These are phyloP conservation scores for Brassica balearica DNA, from an alignment of 441 rosid genomes.

Conservation along the genomic window DNA sequence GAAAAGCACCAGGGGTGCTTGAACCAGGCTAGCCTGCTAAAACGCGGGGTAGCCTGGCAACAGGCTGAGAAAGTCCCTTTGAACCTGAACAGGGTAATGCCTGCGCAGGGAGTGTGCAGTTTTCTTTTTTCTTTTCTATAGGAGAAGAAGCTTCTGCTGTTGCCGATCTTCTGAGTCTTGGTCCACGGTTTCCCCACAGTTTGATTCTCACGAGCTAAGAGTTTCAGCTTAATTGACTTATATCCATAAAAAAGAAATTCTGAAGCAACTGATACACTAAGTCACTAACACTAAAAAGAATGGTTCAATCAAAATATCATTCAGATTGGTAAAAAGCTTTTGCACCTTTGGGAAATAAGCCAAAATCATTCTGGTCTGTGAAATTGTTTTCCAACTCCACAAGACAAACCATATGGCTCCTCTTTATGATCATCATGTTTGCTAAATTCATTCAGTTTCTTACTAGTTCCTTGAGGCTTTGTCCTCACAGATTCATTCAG, in stretches of 20 bases:
- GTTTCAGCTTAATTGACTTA: background rate
- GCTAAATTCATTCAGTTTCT: background rate
- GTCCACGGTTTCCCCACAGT: slow-evolving; percentile 15
- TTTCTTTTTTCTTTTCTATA: slow-evolving; percentile 49
- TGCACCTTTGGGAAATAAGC: background rate
- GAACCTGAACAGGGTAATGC: slow-evolving; percentile 99
- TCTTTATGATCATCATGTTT: background rate
- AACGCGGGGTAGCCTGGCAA: slow-evolving; percentile 46
- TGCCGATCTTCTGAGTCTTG: slow-evolving; percentile 5
- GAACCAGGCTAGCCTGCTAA: slow-evolving; percentile 54
- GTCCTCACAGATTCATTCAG: background rate
- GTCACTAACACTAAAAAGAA: background rate
- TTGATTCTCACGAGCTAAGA: slow-evolving; percentile 17
- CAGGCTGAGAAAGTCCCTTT: slow-evolving; percentile 99
- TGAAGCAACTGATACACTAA: slow-evolving; percentile 21
- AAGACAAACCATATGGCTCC: background rate
- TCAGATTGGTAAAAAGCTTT: background rate
- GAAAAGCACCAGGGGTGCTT: slow-evolving; percentile 99
- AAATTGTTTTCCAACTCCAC: background rate
- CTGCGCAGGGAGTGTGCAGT: slow-evolving; percentile 99
- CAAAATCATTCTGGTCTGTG: background rate
- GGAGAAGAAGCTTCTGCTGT: slow-evolving; percentile 53
- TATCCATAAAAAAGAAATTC: background rate
- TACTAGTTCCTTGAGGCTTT: background rate
- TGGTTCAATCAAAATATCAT: background rate